These are phyloP conservation scores for Pleurotus eryngii DNA, from an alignment of 768 basidiomycete genomes.

Conservation along the genomic window DNA sequence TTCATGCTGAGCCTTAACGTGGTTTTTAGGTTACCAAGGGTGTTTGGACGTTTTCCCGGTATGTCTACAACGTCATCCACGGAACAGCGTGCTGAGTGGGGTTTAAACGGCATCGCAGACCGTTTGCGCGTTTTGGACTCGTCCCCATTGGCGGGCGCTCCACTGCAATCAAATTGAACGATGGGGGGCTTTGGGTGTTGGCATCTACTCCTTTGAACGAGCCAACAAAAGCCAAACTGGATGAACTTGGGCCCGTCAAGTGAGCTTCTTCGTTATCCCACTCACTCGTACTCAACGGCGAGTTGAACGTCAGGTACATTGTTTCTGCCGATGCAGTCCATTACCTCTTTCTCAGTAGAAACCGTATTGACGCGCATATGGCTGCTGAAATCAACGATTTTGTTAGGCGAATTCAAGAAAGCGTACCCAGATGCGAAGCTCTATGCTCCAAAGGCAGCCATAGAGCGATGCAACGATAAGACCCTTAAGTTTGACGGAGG, in stretches of 20 bases:
- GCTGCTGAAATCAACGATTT: background rate
- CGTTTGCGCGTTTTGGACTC: slow-evolving; percentile 63
- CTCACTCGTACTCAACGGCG: background rate
- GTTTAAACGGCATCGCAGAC: slow-evolving; percentile 32
- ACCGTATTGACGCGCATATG: background rate
- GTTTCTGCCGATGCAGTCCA: slow-evolving; percentile 57
- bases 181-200: slow-evolving; percentile 77
- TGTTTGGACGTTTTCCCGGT: slow-evolving; percentile 69
- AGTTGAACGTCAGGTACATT: slow-evolving; percentile 43
- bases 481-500: slow-evolving; percentile 62
- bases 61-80: slow-evolving; percentile 9
- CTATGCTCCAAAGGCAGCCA: slow-evolving; percentile 59
- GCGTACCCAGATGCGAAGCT: slow-evolving; percentile 71
- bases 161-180: slow-evolving; percentile 69
- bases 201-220: slow-evolving; percentile 72
- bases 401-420: slow-evolving; percentile 56
- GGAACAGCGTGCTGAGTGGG: background rate
- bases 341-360: slow-evolving; percentile 53
- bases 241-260: slow-evolving; percentile 69
- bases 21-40: slow-evolving; percentile 41
- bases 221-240: slow-evolving; percentile 60
- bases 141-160: slow-evolving; percentile 80
- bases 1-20: background rate
- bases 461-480: slow-evolving; percentile 49
- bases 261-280: slow-evolving; percentile 22